Evolutionary conservation across 306 rosid species (phyloP), one percentile per base, ranked within the genome.

Genomic region (Pueraria montana): DNA sequence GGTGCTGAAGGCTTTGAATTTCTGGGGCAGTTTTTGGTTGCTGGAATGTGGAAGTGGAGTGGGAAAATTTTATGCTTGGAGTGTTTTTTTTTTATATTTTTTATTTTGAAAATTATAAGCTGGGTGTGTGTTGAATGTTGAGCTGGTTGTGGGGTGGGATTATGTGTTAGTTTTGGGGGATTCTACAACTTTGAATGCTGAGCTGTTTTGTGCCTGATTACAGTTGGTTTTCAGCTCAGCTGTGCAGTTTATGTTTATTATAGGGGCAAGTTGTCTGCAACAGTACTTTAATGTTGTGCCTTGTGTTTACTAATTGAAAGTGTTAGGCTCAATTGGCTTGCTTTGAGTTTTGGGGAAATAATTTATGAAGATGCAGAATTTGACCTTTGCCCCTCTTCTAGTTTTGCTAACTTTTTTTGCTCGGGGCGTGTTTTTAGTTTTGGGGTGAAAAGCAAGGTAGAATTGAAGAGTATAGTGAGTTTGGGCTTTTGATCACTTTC

Each of bases 11-110:
- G 55, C 68, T 74, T 71, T 72, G 20, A 49, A 79, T 61, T 76
- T 72, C 20, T 21, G 16, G 34, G 72, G 13, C 10, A 18, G 79
- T 20, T 80, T 80, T 82, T 84, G 52, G 56, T 50, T 63, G 83
- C 82, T 86, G 21, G 66, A 73, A 26, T 68, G 68, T 78, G 68
- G 23, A 67, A 30, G 40, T 74, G 12, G 48, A 80, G 24, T 50
- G n/a, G 43, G 70, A 24, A 13, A 12, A 1, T 42, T 42, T 42
- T 42, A 1, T 42, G 12, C 67, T 61, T 67, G 32, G 18, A 55
- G 1, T 16, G 11, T 63, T 1, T 34, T 32, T n/a, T 64, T 66
- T 66, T 16, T n/a, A n/a, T n/a, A n/a, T 16, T 20, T n/a, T 46
- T 26, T 14, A 48, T n/a, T 66, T 62, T 14, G n/a, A n/a, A 34